Evolutionary conservation across 108 stramenopile species (phyloP).

Genomic region (Cyclotella baltica): DNA sequence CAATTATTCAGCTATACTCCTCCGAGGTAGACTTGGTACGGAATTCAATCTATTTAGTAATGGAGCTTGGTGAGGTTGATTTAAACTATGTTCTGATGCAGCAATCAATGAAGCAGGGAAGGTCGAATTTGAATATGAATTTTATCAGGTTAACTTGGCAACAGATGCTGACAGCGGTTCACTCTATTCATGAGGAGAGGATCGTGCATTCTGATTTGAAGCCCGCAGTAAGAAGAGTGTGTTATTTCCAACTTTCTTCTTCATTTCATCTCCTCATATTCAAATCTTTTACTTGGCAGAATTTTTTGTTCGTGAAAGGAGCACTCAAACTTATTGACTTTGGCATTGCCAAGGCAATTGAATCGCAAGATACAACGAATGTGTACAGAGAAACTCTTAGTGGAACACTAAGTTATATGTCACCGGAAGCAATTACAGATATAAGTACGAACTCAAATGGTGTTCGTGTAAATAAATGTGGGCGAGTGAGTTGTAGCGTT

Average conservation of each 20-base stretch:
- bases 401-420: slow-evolving; percentile 99
- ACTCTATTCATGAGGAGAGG: slow-evolving; percentile 96
- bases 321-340: slow-evolving; percentile 99
- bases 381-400: slow-evolving; percentile 97
- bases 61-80: slow-evolving; percentile 98
- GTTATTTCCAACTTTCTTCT: slow-evolving; percentile 42
- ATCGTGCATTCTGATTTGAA: slow-evolving; percentile 98
- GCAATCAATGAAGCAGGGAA: slow-evolving; percentile 59
- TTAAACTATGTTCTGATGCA: slow-evolving; percentile 92
- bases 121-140: slow-evolving; percentile 85
- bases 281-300: slow-evolving; percentile 21
- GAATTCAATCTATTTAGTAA: slow-evolving; percentile 88
- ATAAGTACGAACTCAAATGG: slow-evolving; percentile 72
- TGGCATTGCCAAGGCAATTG: slow-evolving; percentile 98
- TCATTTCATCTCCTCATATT: neutral
- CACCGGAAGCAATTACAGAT: slow-evolving; percentile 96
- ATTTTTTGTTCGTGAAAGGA: slow-evolving; percentile 93
- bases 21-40: slow-evolving; percentile 88
- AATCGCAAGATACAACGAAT: slow-evolving; percentile 96
- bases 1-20: slow-evolving; percentile 93
- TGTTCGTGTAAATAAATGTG: slow-evolving; percentile 62
- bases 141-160: slow-evolving; percentile 98
- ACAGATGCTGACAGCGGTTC: slow-evolving; percentile 98
- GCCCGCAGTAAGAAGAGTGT: slow-evolving; percentile 69
- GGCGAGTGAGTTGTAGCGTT: slow-evolving; percentile 58